Percentiles rank a stretch among this genome's conserved stretches.
Evolutionary conservation across 2,329 filamentous ascomycete genomes (phyloP).

Genomic region (Simplicillium aogashimaense): DNA sequence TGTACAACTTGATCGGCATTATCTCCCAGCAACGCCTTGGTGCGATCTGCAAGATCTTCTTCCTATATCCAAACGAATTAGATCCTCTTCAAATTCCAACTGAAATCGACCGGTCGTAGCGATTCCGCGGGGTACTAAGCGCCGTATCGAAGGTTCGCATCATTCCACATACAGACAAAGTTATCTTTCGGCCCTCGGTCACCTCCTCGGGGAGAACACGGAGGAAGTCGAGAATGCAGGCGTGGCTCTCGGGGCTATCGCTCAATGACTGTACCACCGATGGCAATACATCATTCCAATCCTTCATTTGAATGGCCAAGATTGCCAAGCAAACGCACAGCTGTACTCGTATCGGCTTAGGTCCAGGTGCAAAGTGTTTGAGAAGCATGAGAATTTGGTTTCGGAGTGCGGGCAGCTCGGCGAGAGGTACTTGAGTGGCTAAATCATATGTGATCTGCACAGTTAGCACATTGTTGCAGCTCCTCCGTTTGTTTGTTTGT

Average conservation of each 20-base stretch:
- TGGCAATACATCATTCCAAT: slow-evolving; percentile 87
- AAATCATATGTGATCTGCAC: slow-evolving; percentile 90
- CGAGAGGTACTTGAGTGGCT: slow-evolving; percentile 67
- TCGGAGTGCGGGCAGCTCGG: slow-evolving; percentile 66
- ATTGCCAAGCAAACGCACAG: slow-evolving; percentile 91
- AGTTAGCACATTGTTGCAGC: not conserved
- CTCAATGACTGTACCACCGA: slow-evolving; percentile 73
- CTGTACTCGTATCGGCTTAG: slow-evolving; percentile 79
- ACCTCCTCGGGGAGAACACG: slow-evolving; percentile 97
- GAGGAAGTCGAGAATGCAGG: slow-evolving; percentile 90
- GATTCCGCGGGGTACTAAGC: slow-evolving; percentile 19
- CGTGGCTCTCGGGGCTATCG: slow-evolving; percentile 65
- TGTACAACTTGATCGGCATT: slow-evolving; percentile 83
- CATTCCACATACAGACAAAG: slow-evolving; percentile 90
- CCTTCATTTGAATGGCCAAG: slow-evolving; percentile 89
- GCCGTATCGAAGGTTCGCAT: slow-evolving; percentile 21
- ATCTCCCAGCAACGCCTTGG: slow-evolving; percentile 79
- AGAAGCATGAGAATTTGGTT: slow-evolving; percentile 76
- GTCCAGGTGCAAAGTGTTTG: slow-evolving; percentile 70
- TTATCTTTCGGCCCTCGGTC: slow-evolving; percentile 98
- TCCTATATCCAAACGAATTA: slow-evolving; percentile 56
- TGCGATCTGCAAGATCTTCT: slow-evolving; percentile 83
- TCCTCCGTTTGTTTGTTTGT: slow-evolving; percentile 2
- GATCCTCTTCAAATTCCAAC: slow-evolving; percentile 16
- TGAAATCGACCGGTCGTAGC: slow-evolving; percentile 24